A percentile compares a stretch with the other conserved stretches of the same genome.
Conservation (phyloP, 2,329 filamentous ascomycete genomes). For the Fusarium tanahbumbuense region DNA sequence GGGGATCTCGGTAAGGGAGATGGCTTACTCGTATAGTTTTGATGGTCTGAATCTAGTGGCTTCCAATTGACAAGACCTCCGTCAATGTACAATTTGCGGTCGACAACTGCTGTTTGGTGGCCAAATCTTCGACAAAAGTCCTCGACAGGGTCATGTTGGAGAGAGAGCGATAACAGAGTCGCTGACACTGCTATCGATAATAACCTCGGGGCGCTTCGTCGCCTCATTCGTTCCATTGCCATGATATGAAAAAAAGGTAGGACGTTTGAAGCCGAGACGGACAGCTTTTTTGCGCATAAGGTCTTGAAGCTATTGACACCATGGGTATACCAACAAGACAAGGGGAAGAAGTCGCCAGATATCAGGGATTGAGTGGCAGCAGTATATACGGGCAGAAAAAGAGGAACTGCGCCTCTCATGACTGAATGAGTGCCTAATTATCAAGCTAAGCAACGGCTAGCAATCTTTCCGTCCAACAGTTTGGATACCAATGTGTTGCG, state of each 20-base stretch:
- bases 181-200: not conserved
- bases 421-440: not conserved
- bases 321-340: not conserved
- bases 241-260: too few relatives aligned
- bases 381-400: not conserved
- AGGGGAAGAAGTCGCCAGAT: not conserved
- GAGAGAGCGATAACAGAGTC: rapidly evolving
- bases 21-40: conserved; percentile 1
- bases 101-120: conserved; percentile 1
- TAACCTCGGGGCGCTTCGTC: rapidly evolving
- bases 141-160: not conserved
- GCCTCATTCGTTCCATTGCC: not conserved
- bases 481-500: not conserved
- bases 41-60: not conserved
- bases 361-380: not conserved
- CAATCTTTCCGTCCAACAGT: not conserved
- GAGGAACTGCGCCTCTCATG: not conserved
- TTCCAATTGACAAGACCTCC: conserved; percentile 7
- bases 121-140: conserved; percentile 5
- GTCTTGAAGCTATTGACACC: not conserved
- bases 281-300: not conserved
- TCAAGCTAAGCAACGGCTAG: not conserved
- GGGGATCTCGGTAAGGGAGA: too few relatives aligned
- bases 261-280: not conserved
- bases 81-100: conserved; percentile 5